Evolutionary conservation across 352 stramenopile species (phyloP).

Genomic region (Halophytophthora polymorphica): DNA sequence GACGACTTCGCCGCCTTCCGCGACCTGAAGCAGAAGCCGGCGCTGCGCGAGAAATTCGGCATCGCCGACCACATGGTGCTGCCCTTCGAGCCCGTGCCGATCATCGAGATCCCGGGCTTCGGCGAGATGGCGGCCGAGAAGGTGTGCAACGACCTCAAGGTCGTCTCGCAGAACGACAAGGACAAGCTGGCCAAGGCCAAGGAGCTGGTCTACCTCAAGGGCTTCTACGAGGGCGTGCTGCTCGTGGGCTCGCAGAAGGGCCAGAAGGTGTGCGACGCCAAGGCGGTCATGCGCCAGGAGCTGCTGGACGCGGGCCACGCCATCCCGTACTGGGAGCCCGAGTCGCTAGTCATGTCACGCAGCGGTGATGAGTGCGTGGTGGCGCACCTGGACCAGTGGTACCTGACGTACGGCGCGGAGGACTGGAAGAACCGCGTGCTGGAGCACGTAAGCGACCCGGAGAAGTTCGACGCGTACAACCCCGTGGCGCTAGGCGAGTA

Average conservation of each 20-base stretch:
- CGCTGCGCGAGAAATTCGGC: conserved; percentile 97
- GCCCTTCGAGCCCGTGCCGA: conserved; percentile 98
- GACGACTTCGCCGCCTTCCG: conserved; percentile 99
- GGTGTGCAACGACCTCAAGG: conserved; percentile 97
- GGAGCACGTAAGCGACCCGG: conserved; percentile 91
- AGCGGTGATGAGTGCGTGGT: conserved; percentile 99
- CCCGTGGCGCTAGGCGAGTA: conserved; percentile 92
- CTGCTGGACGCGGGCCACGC: conserved; percentile 93
- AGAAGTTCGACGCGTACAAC: conserved; percentile 96
- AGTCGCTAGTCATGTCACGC: conserved; percentile 96
- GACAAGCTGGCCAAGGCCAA: conserved; percentile 99
- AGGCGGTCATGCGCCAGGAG: conserved; percentile 95
- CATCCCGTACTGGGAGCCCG: conserved; percentile 98
- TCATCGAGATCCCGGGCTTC: conserved; percentile 99
- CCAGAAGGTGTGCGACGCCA: conserved; percentile 97
- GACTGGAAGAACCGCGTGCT: conserved; percentile 96
- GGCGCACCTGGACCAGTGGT: conserved; percentile 99
- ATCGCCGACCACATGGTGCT: conserved; percentile 98
- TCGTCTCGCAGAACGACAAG: conserved; percentile 98
- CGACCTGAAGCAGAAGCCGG: conserved; percentile 98
- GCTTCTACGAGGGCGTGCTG: conserved; percentile 99
- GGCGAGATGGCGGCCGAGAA: conserved; percentile 95
- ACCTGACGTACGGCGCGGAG: conserved; percentile 98
- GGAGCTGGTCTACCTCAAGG: conserved; percentile 98
- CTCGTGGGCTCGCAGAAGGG: conserved; percentile 96